Conservation (phyloP, 2,329 filamentous ascomycete species). For the Sporothrix pseudoabietina region DNA sequence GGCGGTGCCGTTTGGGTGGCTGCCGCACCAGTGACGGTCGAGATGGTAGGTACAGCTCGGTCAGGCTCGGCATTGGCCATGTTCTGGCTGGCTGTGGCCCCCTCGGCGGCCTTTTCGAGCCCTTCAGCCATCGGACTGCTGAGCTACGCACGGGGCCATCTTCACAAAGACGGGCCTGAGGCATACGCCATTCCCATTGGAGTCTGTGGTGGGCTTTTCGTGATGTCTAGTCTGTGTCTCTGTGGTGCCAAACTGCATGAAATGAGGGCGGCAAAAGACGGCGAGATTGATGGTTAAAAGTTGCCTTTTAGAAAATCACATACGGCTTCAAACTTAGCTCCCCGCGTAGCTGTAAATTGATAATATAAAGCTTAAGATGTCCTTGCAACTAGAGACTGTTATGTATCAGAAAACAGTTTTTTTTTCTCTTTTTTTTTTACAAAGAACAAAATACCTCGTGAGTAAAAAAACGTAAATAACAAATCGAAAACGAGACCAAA, state of each 20-base stretch:
- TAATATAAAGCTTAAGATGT: too few relatives aligned
- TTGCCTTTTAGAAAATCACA: too few relatives aligned
- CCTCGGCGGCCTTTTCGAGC: slow-evolving; percentile 26
- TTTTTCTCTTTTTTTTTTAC: too few relatives aligned
- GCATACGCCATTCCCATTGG: slow-evolving; percentile 27
- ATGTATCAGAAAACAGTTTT: too few relatives aligned
- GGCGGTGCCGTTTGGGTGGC: slow-evolving; percentile 56
- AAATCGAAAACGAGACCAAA: too few relatives aligned
- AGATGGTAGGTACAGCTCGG: slow-evolving; percentile 27
- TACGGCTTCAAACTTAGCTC: too few relatives aligned
- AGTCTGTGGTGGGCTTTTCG: slow-evolving; percentile 22
- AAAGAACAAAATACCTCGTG: too few relatives aligned
- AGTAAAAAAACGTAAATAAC: too few relatives aligned
- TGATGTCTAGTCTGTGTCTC: slow-evolving; percentile 26
- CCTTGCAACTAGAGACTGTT: too few relatives aligned
- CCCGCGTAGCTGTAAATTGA: too few relatives aligned
- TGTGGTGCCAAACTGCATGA: slow-evolving; percentile 19
- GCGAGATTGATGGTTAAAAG: neutral
- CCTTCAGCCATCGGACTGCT: slow-evolving; percentile 25
- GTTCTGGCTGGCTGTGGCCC: slow-evolving; percentile 26
- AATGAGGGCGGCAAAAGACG: neutral
- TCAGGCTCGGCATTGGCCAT: slow-evolving; percentile 32
- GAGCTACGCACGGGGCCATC: neutral
- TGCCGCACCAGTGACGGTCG: slow-evolving; percentile 28
- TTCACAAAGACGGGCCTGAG: slow-evolving; percentile 3